phyloP scores from a whole-genome alignment of 148 eudicot genomes.

The Dysphania ambrosioides region DNA sequence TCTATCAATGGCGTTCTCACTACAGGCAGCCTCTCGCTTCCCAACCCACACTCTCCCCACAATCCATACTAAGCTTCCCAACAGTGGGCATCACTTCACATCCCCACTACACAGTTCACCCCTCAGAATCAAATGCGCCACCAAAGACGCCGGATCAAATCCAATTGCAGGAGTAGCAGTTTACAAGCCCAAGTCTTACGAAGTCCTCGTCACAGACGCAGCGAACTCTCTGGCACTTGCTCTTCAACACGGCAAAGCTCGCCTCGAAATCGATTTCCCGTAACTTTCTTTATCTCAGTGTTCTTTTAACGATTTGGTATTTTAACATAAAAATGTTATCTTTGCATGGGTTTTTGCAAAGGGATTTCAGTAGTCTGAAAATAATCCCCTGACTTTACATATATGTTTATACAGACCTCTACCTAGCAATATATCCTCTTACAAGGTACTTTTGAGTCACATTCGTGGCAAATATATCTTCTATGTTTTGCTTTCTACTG shows the following conservation, averaged over 20 bases:
- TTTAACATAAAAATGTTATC: too few relatives aligned
- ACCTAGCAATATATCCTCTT: conserved; percentile 82
- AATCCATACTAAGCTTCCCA: not conserved
- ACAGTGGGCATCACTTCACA: not conserved
- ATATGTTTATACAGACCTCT: conserved; percentile 66
- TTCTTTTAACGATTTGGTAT: too few relatives aligned
- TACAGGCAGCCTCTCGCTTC: not conserved
- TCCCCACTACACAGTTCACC: conserved; percentile 16
- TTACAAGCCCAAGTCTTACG: conserved; percentile 86
- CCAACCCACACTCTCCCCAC: conserved; percentile 1
- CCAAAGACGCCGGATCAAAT: conserved; percentile 37
- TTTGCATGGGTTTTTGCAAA: too few relatives aligned
- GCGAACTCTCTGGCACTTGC: conserved; percentile 64
- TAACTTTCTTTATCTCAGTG: conserved; percentile 26
- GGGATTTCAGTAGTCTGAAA: too few relatives aligned
- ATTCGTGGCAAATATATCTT: conserved; percentile 5
- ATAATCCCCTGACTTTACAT: too few relatives aligned
- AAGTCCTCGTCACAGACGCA: conserved; percentile 80
- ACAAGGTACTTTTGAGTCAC: conserved; percentile 53
- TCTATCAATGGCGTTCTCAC: conserved; percentile 26
- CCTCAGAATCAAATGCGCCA: conserved; percentile 36
- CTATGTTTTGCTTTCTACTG: not conserved
- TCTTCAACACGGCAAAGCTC: conserved; percentile 59
- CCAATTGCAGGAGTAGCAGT: conserved; percentile 68
- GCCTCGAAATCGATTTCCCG: conserved; percentile 97